phyloP scores from a whole-genome alignment of 1,284 basidiomycete genomes.

The Vanrija humicola region DNA sequence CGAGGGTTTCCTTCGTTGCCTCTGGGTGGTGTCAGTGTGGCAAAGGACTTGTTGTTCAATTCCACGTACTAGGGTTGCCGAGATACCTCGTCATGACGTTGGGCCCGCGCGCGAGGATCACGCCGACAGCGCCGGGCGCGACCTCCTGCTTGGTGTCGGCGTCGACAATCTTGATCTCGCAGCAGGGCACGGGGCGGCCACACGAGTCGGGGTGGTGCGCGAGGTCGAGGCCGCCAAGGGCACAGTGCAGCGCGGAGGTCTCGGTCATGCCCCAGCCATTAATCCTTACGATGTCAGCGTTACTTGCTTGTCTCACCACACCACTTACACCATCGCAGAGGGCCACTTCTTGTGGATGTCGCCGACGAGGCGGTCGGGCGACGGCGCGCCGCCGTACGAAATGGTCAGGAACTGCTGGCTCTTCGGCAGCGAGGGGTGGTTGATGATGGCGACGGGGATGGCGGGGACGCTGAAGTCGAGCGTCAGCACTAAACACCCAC shows the following conservation, averaged over 20 bases:
- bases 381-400: constrained; percentile 42
- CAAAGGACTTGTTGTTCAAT: constrained; percentile 9
- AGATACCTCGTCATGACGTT: constrained; percentile 41
- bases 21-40: not conserved
- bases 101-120: constrained; percentile 32
- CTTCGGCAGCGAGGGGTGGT: constrained; percentile 25
- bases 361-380: constrained; percentile 29
- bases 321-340: constrained; percentile 7
- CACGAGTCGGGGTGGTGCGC: constrained; percentile 3
- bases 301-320: not conserved
- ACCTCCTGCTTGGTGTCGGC: constrained; percentile 20
- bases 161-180: constrained; percentile 31
- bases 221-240: constrained; percentile 33
- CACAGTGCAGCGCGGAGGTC: constrained; percentile 40
- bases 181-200: constrained; percentile 37
- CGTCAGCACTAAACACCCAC: no score
- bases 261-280: constrained; percentile 42
- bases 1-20: constrained; percentile 15
- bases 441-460: constrained; percentile 30
- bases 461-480: constrained; percentile 30
- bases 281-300: constrained; percentile 5
- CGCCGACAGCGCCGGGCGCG: constrained; percentile 22
- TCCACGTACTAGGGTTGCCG: constrained; percentile 15
- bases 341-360: constrained; percentile 35
- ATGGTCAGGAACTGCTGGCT: constrained; percentile 29